These are phyloP conservation scores for Metschnikowia koreensis DNA, from an alignment of 805 yeast species.

Conservation along the genomic window DNA sequence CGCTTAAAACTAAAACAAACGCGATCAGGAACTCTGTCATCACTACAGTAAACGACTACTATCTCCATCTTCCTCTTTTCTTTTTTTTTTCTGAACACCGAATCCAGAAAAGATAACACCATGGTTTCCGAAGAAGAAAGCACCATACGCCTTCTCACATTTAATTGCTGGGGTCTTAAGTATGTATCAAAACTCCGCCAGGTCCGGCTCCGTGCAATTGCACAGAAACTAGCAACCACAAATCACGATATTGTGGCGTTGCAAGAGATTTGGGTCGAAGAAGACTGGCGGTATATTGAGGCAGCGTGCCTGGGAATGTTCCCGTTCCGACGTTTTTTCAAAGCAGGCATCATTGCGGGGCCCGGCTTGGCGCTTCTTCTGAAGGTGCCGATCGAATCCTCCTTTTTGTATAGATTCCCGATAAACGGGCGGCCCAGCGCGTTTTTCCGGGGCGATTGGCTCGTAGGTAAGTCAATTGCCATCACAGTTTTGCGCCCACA, in stretches of 20 bases:
- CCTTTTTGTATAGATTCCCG: conserved; percentile 82
- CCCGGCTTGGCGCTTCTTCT: conserved; percentile 90
- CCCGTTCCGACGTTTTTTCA: conserved; percentile 69
- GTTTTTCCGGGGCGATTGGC: conserved; percentile 94
- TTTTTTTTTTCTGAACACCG: not conserved
- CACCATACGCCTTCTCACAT: conserved; percentile 48
- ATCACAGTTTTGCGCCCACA: conserved; percentile 62
- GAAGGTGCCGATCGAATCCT: conserved; percentile 74
- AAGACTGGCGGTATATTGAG: conserved; percentile 73
- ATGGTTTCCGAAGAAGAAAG: conserved; percentile 1
- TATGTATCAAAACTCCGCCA: conserved; percentile 70
- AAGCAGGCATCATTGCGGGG: conserved; percentile 84
- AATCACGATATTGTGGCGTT: conserved; percentile 82
- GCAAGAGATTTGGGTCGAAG: conserved; percentile 92
- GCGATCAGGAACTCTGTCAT: no score
- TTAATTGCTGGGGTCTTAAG: conserved; percentile 89
- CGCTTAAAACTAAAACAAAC: no score
- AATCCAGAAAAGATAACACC: not conserved
- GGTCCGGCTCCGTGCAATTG: conserved; percentile 70
- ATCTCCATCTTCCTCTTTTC: no score
- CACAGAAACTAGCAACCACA: conserved; percentile 52
- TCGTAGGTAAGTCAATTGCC: conserved; percentile 87
- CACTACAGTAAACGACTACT: no score
- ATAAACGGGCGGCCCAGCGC: conserved; percentile 95
- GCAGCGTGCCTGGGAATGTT: conserved; percentile 42